Evolutionary conservation across 345 rosid species (phyloP), one percentile per base, ranked within the genome.

Genomic region (Acer negundo): DNA sequence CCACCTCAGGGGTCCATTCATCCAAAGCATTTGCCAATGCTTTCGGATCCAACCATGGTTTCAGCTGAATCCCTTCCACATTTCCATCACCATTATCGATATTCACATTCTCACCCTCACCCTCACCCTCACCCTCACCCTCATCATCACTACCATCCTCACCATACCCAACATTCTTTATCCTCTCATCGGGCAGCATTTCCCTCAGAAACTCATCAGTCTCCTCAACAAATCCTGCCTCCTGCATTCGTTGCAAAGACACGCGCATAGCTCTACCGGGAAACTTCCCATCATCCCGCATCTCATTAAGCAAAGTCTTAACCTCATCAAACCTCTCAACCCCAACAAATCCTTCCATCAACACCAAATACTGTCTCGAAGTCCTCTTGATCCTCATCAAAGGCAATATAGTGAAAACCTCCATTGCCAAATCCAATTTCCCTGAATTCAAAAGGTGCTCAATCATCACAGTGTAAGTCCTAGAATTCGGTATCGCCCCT

Each of bases 41-140:
- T 81, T 85, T 89, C 7, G 99, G 98, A 72, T 93, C 96, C 76
- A 95, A 71, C 97, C 96, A 92, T 69, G 94, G 93, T 80, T 93
- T 95, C 82, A 93, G 82, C 82, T 72, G 80, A 69, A 93, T 83
- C 68, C 31, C 84, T 67, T 72, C 42, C 28, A 69, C 73, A 56
- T 61, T 76, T 28, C 24, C 80, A 49, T 80, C 80, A 62, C 71
- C 75, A 22, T 49, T 53, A 46, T 67, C 67, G 19, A 81, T 70
- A 70, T 78, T 75, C 19, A 59, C 82, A 19, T 82, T 81, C 3
- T 81, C 84, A 26, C 74, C 85, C 10, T 77, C 79, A 11, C 78
- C 82, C 26, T 78, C 89, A 59, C 40, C 87, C 8, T 26, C 28
- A 26, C 38, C 38, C 38, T 84, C 90, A 42, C n/a, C 62, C 3